Base-by-base conservation (phyloP, 2,329 filamentous ascomycete species). In the Xenoacremonium recifei region DNA sequence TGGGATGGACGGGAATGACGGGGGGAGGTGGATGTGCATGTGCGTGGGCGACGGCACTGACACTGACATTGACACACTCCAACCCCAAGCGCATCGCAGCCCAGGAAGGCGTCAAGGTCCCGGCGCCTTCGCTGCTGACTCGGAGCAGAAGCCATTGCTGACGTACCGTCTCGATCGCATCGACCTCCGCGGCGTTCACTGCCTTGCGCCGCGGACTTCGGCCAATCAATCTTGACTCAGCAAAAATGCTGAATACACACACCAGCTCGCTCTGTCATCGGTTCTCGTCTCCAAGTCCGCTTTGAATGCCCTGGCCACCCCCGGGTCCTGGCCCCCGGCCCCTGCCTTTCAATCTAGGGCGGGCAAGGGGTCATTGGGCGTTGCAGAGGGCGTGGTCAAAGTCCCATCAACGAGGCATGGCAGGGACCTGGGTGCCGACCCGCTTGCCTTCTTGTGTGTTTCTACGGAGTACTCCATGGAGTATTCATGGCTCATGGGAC, bases 211-310 rank as follows among this genome's bases (percentile, higher is more conserved):
- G 47, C 38, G 33, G 40, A 25, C 36, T 44, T 51, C 20, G 43
- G 47, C 36, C 42, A 40, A n/a, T n/a, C n/a, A n/a, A 42, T 37
- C 39, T 43, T 47, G 45, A 42, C 36, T 47, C 53, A 45, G 40
- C 42, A 49, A 46, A 42, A 39, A 44, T 38, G n/a, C n/a, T n/a
- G n/a, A 46, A 42, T 44, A 46, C 46, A 55, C 51, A 46, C 52
- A 44, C 53, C 48, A 48, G 45, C 51, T 54, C 41, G 38, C 49
- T 52, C 45, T 42, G 51, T 44, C 47, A 44, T 54, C 53, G 54
- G 49, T 51, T 58, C 53, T 51, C 50, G 50, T 58, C 54, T 56
- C 52, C 54, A 27, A 15, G 29, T 15, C 7, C n/a, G 29, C n/a
- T 15, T 15, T 31, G n/a, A n/a, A n/a, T n/a, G n/a, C n/a, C n/a